These are phyloP conservation scores for Apiospora rasikravindrae DNA, from an alignment of 2,329 filamentous ascomycete genomes.

Conservation along the genomic window DNA sequence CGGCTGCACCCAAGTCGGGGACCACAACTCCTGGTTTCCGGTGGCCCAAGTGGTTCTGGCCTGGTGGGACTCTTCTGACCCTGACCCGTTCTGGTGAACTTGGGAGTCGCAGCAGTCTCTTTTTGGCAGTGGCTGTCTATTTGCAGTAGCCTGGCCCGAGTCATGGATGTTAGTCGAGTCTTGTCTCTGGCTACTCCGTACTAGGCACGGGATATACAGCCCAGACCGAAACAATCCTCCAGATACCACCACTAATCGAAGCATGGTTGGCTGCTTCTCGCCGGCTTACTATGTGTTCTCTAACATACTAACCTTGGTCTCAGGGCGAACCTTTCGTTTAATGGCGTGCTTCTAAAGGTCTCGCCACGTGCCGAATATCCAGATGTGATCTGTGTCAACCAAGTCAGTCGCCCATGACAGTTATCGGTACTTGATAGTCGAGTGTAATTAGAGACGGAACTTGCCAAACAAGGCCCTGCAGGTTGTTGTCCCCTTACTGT, in stretches of 20 bases:
- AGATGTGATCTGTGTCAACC: slow-evolving; percentile 4
- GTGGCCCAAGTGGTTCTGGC: background rate
- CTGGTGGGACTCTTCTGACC: background rate
- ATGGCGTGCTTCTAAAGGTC: background rate
- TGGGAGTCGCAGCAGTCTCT: slow-evolving; percentile 8
- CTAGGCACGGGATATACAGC: background rate
- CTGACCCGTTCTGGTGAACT: slow-evolving; percentile 4
- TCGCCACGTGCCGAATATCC: slow-evolving; percentile 9
- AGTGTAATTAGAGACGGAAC: background rate
- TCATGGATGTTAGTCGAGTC: background rate
- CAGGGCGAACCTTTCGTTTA: background rate
- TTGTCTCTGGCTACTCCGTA: background rate
- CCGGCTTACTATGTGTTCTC: background rate
- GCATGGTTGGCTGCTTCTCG: background rate
- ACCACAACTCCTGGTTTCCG: slow-evolving; percentile 2
- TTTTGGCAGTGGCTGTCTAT: slow-evolving; percentile 14
- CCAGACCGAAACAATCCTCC: background rate
- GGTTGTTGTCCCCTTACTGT: background rate
- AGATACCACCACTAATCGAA: background rate
- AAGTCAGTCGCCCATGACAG: slow-evolving; percentile 11
- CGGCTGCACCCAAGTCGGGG: background rate
- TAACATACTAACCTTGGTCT: background rate
- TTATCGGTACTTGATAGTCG: background rate
- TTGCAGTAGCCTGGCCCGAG: background rate
- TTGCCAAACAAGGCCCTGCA: background rate